Percentiles rank a stretch among this genome's conserved stretches.
Conservation (phyloP, 169 alveolate species). For the Toxoplasma gondii region DNA sequence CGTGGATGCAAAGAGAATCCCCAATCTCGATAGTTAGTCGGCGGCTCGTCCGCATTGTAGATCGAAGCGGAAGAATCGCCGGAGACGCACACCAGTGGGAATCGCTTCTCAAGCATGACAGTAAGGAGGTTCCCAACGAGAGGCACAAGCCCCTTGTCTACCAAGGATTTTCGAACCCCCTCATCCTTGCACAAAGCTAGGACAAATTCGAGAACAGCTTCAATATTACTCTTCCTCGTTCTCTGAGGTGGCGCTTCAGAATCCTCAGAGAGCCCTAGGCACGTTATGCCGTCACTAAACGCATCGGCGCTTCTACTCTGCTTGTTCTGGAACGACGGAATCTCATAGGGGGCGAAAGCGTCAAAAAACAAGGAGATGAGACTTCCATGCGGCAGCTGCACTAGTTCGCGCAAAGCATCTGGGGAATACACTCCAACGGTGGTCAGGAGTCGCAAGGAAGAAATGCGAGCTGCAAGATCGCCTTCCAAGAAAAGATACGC, state of each 20-base stretch:
- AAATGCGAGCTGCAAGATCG: not conserved
- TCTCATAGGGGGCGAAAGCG: not conserved
- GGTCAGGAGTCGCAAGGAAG: not conserved
- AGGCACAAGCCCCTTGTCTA: not conserved
- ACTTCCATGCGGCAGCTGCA: not conserved
- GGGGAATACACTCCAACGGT: not conserved
- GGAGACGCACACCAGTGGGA: not conserved
- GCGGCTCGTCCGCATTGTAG: not conserved
- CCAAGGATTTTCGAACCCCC: not conserved
- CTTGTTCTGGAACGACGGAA: not conserved
- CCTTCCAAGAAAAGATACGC: too few species aligned
- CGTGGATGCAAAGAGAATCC: not conserved
- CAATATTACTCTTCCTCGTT: not conserved
- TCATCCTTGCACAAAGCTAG: not conserved
- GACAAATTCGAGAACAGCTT: not conserved
- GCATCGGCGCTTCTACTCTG: not conserved
- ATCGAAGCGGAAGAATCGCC: not conserved
- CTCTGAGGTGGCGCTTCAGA: not conserved
- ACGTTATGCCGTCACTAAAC: not conserved
- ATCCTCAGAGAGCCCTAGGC: not conserved
- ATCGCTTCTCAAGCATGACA: conserved; percentile 5
- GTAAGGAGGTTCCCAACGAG: not conserved
- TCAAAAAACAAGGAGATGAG: not conserved
- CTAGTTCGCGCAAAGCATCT: not conserved
- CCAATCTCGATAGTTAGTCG: not conserved